These are phyloP conservation scores for Penicillium coprophilum DNA, from an alignment of 495 filamentous ascomycete species.

Conservation along the genomic window DNA sequence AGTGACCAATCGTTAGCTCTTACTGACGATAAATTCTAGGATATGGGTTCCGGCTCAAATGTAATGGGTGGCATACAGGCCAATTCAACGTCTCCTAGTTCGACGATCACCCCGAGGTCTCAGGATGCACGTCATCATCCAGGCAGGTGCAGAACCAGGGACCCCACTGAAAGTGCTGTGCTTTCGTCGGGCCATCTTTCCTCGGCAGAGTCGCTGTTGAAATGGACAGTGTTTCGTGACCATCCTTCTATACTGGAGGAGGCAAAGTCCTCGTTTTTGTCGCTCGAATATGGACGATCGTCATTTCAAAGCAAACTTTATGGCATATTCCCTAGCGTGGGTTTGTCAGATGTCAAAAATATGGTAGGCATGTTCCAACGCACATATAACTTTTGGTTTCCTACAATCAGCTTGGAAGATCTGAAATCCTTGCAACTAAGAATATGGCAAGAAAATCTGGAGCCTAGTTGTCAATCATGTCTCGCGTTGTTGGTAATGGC, in stretches of 20 bases:
- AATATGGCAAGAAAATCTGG: constrained; percentile 7
- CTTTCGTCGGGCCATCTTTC: constrained; percentile 13
- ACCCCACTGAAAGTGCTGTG: constrained; percentile 13
- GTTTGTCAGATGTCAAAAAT: constrained; percentile 8
- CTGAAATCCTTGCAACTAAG: constrained; percentile 3
- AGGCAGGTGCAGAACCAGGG: constrained; percentile 1
- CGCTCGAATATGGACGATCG: constrained; percentile 3
- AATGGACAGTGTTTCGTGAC: constrained; percentile 8
- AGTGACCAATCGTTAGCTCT: background rate
- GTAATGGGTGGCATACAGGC: background rate
- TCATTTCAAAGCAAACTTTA: constrained; percentile 7
- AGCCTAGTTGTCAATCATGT: constrained; percentile 11
- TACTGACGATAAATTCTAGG: background rate
- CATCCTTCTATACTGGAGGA: constrained; percentile 6
- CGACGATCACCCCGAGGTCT: constrained; percentile 2
- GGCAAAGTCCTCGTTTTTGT: constrained; percentile 4
- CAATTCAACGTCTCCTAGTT: constrained; percentile 3
- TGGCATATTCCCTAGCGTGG: constrained; percentile 6
- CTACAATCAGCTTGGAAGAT: constrained; percentile 10
- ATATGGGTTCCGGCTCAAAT: background rate
- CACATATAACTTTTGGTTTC: constrained; percentile 15
- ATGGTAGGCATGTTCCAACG: constrained; percentile 9
- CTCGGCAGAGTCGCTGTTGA: constrained; percentile 12
- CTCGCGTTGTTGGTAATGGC: constrained; percentile 12
- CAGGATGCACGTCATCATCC: constrained; percentile 5